Conservation (phyloP, 2,329 filamentous ascomycete species). For the Rhytidhysteron rufulum region DNA sequence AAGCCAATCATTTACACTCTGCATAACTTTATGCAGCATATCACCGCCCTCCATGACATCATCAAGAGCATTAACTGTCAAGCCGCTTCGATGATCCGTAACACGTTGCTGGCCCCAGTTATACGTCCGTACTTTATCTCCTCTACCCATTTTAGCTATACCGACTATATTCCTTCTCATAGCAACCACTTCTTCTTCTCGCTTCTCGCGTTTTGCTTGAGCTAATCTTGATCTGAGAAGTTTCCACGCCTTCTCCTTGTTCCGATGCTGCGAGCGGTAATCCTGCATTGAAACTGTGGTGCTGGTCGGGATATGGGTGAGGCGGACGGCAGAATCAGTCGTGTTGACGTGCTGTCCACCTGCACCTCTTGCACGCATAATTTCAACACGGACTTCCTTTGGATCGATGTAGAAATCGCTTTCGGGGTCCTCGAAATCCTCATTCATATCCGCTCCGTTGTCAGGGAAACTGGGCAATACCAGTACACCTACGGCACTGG, state of each 20-base stretch:
- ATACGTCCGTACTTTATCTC: slow-evolving; percentile 92
- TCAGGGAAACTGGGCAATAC: slow-evolving; percentile 81
- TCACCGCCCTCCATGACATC: slow-evolving; percentile 75
- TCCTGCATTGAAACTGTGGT: slow-evolving; percentile 92
- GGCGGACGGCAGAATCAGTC: slow-evolving; percentile 89
- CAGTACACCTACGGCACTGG: slow-evolving; percentile 86
- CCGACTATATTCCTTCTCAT: slow-evolving; percentile 76
- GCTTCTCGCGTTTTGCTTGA: slow-evolving; percentile 71
- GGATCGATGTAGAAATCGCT: slow-evolving; percentile 90
- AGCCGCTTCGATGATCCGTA: slow-evolving; percentile 80
- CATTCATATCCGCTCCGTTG: slow-evolving; percentile 43
- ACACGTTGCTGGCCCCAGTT: slow-evolving; percentile 77
- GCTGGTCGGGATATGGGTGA: slow-evolving; percentile 86
- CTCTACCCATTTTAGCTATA: slow-evolving; percentile 75
- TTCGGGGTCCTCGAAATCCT: slow-evolving; percentile 74
- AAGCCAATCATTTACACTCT: slow-evolving; percentile 73
- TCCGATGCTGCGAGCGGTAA: slow-evolving; percentile 81
- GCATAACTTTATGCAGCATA: slow-evolving; percentile 70
- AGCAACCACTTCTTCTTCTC: slow-evolving; percentile 73
- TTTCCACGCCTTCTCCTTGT: slow-evolving; percentile 83
- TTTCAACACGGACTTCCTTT: slow-evolving; percentile 76
- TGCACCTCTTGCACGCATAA: slow-evolving; percentile 87
- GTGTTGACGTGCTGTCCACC: slow-evolving; percentile 98
- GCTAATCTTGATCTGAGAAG: slow-evolving; percentile 79
- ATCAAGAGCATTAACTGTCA: slow-evolving; percentile 75